These are phyloP conservation scores for Calonectria pseudoreteaudii DNA, from an alignment of 2,329 filamentous ascomycete genomes.

Conservation along the genomic window DNA sequence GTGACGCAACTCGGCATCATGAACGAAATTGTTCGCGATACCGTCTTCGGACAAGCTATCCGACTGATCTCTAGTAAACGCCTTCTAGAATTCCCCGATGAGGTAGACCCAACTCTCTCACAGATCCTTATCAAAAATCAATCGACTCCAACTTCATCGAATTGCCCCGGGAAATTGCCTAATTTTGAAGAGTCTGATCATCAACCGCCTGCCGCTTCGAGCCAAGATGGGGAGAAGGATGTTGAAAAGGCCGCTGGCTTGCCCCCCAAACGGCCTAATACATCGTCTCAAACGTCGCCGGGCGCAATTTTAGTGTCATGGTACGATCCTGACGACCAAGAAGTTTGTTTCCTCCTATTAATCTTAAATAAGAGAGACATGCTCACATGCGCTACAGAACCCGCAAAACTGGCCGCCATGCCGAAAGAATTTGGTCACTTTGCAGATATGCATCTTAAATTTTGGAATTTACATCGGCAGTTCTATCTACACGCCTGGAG, in stretches of 20 bases:
- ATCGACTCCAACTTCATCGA: neutral
- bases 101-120: neutral
- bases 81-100: neutral
- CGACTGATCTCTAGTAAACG: neutral
- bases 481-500: conserved; percentile 23
- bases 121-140: neutral
- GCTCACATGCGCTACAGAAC: neutral
- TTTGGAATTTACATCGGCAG: conserved; percentile 24
- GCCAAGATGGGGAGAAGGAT: neutral
- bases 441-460: conserved; percentile 18
- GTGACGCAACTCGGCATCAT: neutral
- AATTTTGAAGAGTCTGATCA: neutral
- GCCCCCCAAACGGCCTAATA: neutral
- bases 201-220: neutral
- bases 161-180: neutral
- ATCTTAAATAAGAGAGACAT: no score
- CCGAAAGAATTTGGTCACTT: conserved; percentile 7
- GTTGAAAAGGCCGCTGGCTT: no score
- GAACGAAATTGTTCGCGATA: neutral
- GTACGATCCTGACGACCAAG: neutral
- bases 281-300: no score
- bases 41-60: neutral
- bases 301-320: neutral
- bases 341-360: neutral
- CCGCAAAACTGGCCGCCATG: neutral